Conservation (phyloP, 2,329 filamentous ascomycete species). For the Colletotrichum musae region DNA sequence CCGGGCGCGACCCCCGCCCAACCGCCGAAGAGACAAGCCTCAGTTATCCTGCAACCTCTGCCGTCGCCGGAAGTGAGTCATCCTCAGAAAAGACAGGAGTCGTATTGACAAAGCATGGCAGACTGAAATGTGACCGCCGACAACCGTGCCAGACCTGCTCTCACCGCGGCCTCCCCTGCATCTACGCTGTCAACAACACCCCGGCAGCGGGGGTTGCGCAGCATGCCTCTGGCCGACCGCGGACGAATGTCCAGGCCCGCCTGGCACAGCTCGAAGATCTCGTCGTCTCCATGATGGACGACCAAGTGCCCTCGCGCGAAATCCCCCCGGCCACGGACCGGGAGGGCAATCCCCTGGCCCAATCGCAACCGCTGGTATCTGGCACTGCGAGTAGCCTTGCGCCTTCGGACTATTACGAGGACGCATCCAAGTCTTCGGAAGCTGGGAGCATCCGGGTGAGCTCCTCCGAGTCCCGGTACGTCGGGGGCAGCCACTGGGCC, state of each 20-base stretch:
- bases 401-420: neutral
- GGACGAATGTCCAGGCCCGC: slow-evolving; percentile 40
- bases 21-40: slow-evolving; percentile 51
- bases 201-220: slow-evolving; percentile 6
- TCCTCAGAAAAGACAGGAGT: too few species aligned
- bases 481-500: slow-evolving; percentile 56
- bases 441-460: slow-evolving; percentile 49
- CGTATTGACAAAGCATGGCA: slow-evolving; percentile 13
- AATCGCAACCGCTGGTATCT: neutral
- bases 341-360: neutral
- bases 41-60: slow-evolving; percentile 53
- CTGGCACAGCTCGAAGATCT: slow-evolving; percentile 50
- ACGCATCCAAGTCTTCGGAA: slow-evolving; percentile 43
- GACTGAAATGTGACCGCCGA: slow-evolving; percentile 45
- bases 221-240: neutral
- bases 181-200: slow-evolving; percentile 42
- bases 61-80: slow-evolving; percentile 51
- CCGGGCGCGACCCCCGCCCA: slow-evolving; percentile 28
- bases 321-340: neutral
- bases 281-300: slow-evolving; percentile 47
- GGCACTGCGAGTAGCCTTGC: neutral
- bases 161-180: slow-evolving; percentile 44
- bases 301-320: slow-evolving; percentile 8
- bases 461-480: slow-evolving; percentile 49
- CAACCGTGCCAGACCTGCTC: slow-evolving; percentile 45